A percentile compares a stretch with the other conserved stretches of the same genome.
These are phyloP conservation scores for Ambispora gerdemannii DNA, from an alignment of 192 early-diverging fungal species.

Conservation along the genomic window DNA sequence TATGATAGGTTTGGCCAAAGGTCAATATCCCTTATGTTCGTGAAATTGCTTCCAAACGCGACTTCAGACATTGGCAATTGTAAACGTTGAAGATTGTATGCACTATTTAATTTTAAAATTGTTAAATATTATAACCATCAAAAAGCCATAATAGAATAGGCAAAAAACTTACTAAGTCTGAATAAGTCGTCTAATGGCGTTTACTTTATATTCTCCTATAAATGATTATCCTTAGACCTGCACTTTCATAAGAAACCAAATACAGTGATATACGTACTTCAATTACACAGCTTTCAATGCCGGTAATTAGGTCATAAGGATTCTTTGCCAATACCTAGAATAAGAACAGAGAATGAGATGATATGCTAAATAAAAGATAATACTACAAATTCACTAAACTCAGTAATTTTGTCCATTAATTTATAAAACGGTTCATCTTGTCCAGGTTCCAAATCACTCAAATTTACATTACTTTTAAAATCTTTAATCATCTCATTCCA, in stretches of 20 bases:
- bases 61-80: neutral
- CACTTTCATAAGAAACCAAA: constrained; percentile 17
- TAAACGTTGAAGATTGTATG: constrained; percentile 7
- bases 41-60: constrained; percentile 13
- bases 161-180: constrained; percentile 20
- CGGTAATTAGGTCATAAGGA: constrained; percentile 13
- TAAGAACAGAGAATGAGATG: constrained; percentile 1
- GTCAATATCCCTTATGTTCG: constrained; percentile 19
- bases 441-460: neutral
- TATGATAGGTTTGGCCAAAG: neutral
- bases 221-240: constrained; percentile 18
- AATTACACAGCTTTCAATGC: constrained; percentile 23
- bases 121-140: neutral
- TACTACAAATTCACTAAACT: constrained; percentile 12
- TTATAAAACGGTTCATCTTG: neutral
- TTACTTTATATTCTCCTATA: constrained; percentile 24
- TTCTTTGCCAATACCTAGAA: constrained; percentile 25
- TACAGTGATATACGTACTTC: constrained; percentile 16
- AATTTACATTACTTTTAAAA: constrained; percentile 12
- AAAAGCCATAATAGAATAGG: neutral
- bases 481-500: constrained; percentile 23
- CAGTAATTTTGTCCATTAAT: constrained; percentile 8
- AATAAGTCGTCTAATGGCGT: constrained; percentile 20
- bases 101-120: constrained; percentile 11
- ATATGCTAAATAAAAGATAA: constrained; percentile 20